These are phyloP conservation scores for Pseudopyricularia cyperi DNA, from an alignment of 2,329 filamentous ascomycete genomes.

Conservation along the genomic window DNA sequence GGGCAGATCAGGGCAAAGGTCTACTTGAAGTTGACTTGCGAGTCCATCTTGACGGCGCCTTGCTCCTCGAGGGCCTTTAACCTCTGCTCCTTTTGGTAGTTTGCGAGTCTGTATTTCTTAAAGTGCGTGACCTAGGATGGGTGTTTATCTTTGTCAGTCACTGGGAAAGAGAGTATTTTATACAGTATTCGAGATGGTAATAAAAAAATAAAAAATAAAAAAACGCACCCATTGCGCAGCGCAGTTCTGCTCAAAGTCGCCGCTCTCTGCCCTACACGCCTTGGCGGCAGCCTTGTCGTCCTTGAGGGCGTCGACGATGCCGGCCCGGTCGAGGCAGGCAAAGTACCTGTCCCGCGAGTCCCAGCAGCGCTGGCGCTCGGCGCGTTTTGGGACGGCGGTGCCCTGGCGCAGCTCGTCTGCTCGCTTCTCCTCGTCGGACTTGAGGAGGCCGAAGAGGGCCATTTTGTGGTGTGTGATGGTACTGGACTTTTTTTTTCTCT, in stretches of 20 bases:
- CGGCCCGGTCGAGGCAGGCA: constrained; percentile 67
- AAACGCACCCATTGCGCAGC: constrained; percentile 72
- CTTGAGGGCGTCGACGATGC: constrained; percentile 57
- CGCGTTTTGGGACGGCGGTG: constrained; percentile 67
- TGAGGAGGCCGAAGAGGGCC: constrained; percentile 33
- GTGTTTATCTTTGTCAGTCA: constrained; percentile 2
- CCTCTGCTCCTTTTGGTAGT: constrained; percentile 71
- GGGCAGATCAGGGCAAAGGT: too few relatives aligned
- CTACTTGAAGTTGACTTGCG: background rate
- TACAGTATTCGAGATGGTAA: background rate
- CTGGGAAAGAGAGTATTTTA: too few relatives aligned
- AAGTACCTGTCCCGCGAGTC: constrained; percentile 82
- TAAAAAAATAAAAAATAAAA: background rate
- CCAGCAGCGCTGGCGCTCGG: constrained; percentile 76
- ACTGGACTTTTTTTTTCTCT: too few relatives aligned
- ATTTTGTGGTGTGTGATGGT: constrained; percentile 16
- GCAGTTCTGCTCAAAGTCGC: constrained; percentile 71
- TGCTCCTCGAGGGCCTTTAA: constrained; percentile 63
- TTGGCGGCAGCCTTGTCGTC: constrained; percentile 24
- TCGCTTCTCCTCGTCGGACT: constrained; percentile 27
- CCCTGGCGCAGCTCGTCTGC: constrained; percentile 42
- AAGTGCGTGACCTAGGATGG: constrained; percentile 99
- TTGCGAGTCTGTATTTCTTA: constrained; percentile 90
- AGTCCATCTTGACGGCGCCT: constrained; percentile 48
- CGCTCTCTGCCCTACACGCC: constrained; percentile 25